Evolutionary conservation across 2,329 filamentous ascomycete genomes (phyloP), one percentile per base, ranked within the genome.

Genomic region (Neonectria magnoliae): DNA sequence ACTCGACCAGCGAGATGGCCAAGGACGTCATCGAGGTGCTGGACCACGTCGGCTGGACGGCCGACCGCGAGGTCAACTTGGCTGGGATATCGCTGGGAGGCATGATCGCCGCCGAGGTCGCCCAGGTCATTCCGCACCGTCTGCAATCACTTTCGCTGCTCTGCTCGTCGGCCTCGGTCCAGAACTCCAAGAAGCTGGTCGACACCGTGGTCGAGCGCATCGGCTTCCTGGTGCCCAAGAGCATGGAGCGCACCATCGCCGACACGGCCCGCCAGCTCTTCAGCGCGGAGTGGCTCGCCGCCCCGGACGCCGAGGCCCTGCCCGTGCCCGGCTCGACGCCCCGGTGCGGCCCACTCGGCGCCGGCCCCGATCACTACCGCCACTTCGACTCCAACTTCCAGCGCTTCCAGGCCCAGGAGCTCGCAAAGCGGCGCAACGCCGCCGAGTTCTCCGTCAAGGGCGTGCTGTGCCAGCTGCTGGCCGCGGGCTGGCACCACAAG

Each of bases 41-140:
- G 29, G 85, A 90, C 68, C 86, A 92, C 72, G 76, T 96, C 10
- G 89, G 88, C 67, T 97, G 92, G 92, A 88, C 76, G 9, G 76
- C 63, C 52, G 78, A 58, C 68, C 84, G 75, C 71, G 83, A 72
- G 80, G 84, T 82, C 76, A 89, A 97, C 80, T 77, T 97, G 57
- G 83, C 92, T 36, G 94, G 93, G 60, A 89, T 95, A 68, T 93
- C 90, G 64, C 92, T 97, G 86, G 93, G 93, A 68, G 93, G 94
- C 74, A 97, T 97, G 94, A 95, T 97, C 72, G 88, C 92, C 2
- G 94, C 97, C 79, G 94, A 97, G 80, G 75, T 97, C 4, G 88
- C 85, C 22, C 82, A 79, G 69, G 77, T 83, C n/a, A 79, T 82
- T 31, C 88, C 88, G 0, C 67, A 79, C 13, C 81, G 86, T 51